These are phyloP conservation scores for Ustilago esculenta DNA, from an alignment of 1,284 basidiomycete genomes.

Conservation along the genomic window DNA sequence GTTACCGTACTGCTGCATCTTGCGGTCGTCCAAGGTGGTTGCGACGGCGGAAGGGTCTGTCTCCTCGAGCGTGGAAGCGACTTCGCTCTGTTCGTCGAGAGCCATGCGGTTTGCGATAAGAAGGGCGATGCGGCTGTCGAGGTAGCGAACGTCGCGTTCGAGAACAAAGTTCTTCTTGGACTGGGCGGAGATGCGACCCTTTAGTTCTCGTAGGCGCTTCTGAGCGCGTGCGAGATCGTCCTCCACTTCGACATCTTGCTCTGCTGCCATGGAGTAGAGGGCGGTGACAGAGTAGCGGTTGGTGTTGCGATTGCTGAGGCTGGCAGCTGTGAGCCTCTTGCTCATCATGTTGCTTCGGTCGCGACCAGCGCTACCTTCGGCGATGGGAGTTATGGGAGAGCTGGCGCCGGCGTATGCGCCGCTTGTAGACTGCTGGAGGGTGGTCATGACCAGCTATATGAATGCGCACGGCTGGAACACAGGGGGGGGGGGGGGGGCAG, in stretches of 20 bases:
- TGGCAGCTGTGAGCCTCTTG: conserved; percentile 50
- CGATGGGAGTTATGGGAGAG: conserved; percentile 15
- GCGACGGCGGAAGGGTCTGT: conserved; percentile 74
- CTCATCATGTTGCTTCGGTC: conserved; percentile 41
- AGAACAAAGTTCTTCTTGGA: conserved; percentile 99
- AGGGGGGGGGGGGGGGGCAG: no score
- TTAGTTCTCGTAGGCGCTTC: conserved; percentile 92
- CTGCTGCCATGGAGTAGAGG: conserved; percentile 95
- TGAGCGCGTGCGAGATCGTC: conserved; percentile 96
- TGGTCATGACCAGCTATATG: conserved; percentile 28
- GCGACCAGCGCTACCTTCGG: conserved; percentile 39
- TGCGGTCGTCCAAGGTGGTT: conserved; percentile 82
- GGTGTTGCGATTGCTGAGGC: conserved; percentile 74
- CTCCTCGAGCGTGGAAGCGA: conserved; percentile 77
- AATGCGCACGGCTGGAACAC: no score
- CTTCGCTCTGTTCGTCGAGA: conserved; percentile 81
- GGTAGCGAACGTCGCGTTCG: conserved; percentile 95
- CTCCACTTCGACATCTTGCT: conserved; percentile 98
- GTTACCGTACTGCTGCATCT: conserved; percentile 93
- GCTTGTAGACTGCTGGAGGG: conserved; percentile 30
- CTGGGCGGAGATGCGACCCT: conserved; percentile 96
- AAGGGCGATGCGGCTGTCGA: conserved; percentile 95
- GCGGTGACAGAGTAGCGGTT: conserved; percentile 96
- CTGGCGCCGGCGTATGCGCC: conserved; percentile 7
- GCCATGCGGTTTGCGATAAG: conserved; percentile 99